phyloP scores from a whole-genome alignment of 2,329 filamentous ascomycete genomes.

The Apiospora hydei region DNA sequence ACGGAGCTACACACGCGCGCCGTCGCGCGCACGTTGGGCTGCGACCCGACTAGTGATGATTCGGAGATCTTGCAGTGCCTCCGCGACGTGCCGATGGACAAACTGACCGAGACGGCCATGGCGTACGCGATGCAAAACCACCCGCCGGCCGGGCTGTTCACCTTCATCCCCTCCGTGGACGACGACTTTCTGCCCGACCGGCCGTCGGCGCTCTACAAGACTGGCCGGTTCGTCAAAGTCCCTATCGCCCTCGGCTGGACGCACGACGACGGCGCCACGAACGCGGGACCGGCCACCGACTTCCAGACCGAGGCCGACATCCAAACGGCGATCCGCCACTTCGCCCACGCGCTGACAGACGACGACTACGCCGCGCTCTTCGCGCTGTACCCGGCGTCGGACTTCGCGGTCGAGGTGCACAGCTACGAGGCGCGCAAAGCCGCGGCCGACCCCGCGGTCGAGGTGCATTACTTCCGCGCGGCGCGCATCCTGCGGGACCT shows the following conservation, averaged over 20 bases:
- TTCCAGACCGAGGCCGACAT: slow-evolving; percentile 37
- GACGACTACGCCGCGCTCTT: slow-evolving; percentile 37
- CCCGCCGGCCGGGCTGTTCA: slow-evolving; percentile 31
- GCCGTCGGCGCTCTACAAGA: slow-evolving; percentile 33
- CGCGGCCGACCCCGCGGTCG: slow-evolving; percentile 32
- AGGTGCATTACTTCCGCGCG: slow-evolving; percentile 36
- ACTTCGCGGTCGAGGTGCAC: slow-evolving; percentile 35
- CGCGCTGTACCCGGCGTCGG: slow-evolving; percentile 35
- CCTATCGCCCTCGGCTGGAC: slow-evolving; percentile 37
- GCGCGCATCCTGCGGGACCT: slow-evolving; percentile 36
- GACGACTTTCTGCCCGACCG: slow-evolving; percentile 48
- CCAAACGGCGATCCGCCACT: slow-evolving; percentile 32
- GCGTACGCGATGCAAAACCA: slow-evolving; percentile 37
- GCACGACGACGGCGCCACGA: slow-evolving; percentile 39
- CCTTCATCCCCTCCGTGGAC: slow-evolving; percentile 43
- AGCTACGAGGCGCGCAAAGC: slow-evolving; percentile 25
- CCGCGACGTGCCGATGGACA: slow-evolving; percentile 32
- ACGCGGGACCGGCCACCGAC: slow-evolving; percentile 32
- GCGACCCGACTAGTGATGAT: slow-evolving; percentile 28
- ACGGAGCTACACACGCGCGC: slow-evolving; percentile 22
- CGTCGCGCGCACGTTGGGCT: neutral
- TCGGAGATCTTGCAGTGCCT: slow-evolving; percentile 4
- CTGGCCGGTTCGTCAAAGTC: slow-evolving; percentile 33
- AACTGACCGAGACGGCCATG: slow-evolving; percentile 38
- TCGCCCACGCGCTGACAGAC: slow-evolving; percentile 35